Evolutionary conservation across 305 asterid genomes (phyloP).

Genomic region (Coffea humblotiana): DNA sequence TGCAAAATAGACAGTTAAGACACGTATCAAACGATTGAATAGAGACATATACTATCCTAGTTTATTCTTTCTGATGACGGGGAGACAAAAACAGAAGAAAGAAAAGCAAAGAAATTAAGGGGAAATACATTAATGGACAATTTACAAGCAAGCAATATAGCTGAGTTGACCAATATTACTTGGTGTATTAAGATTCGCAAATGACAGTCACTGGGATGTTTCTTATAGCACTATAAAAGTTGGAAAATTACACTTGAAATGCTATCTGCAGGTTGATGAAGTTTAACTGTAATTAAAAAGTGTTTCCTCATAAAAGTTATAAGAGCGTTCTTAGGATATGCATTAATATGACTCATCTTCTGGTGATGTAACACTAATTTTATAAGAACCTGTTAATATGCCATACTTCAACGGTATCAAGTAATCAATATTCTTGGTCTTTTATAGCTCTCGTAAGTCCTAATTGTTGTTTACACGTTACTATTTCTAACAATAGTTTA

Average conservation of each 20-base stretch:
- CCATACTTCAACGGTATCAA: neutral
- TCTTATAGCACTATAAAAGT: neutral
- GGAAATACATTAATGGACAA: neutral
- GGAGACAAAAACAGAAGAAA: too few relatives aligned
- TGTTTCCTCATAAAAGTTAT: neutral
- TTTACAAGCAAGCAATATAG: neutral
- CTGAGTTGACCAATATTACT: neutral
- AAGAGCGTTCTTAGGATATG: too few relatives aligned
- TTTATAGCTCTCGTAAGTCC: neutral
- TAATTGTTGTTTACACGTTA: neutral
- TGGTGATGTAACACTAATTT: too few relatives aligned
- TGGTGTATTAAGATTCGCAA: neutral
- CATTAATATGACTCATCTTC: too few relatives aligned
- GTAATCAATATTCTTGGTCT: too few relatives aligned
- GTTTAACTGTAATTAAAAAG: neutral
- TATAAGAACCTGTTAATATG: too few relatives aligned
- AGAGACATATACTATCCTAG: neutral
- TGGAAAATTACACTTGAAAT: neutral
- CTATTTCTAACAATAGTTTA: neutral
- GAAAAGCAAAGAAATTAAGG: neutral
- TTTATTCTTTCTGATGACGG: too few relatives aligned
- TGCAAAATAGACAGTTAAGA: neutral
- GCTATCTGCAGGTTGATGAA: neutral
- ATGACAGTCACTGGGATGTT: neutral
- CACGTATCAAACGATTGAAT: too few relatives aligned